Conservation (phyloP, 306 rosid species). For the Quercus rubra region DNA sequence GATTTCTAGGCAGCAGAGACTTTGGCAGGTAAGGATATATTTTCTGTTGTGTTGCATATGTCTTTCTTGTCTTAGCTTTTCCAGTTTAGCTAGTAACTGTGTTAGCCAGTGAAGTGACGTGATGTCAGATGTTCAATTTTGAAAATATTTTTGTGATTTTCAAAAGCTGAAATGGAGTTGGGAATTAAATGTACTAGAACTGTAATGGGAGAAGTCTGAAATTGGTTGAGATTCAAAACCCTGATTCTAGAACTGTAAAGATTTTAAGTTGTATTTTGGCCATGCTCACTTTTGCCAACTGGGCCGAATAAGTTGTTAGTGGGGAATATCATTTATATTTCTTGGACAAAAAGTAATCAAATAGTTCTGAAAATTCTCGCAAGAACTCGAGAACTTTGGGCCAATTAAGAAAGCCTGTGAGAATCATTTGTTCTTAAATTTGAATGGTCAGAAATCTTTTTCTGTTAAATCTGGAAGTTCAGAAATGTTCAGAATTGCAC, state of each 20-base stretch:
- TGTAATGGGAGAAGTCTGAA: background rate
- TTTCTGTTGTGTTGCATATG: conserved; percentile 2
- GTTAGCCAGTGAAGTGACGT: background rate
- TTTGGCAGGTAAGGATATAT: conserved; percentile 56
- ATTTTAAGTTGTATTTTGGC: background rate
- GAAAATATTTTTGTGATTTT: background rate
- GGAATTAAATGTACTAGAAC: background rate
- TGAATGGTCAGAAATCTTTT: background rate
- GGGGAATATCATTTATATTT: background rate
- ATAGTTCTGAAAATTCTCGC: background rate
- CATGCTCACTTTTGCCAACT: background rate
- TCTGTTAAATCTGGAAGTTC: background rate
- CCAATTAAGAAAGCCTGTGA: background rate
- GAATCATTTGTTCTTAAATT: background rate
- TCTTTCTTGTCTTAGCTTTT: background rate
- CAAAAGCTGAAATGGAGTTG: background rate
- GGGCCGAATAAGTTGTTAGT: background rate
- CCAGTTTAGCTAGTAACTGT: background rate
- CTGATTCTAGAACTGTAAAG: background rate
- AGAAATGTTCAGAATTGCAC: background rate
- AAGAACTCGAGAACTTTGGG: background rate
- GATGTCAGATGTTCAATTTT: background rate
- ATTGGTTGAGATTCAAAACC: background rate
- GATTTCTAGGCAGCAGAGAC: conserved; percentile 71
- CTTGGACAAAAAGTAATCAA: background rate